Evolutionary conservation across 768 basidiomycete genomes (phyloP), one percentile per base, ranked within the genome.

Genomic region (Lentinula guzmanii): DNA sequence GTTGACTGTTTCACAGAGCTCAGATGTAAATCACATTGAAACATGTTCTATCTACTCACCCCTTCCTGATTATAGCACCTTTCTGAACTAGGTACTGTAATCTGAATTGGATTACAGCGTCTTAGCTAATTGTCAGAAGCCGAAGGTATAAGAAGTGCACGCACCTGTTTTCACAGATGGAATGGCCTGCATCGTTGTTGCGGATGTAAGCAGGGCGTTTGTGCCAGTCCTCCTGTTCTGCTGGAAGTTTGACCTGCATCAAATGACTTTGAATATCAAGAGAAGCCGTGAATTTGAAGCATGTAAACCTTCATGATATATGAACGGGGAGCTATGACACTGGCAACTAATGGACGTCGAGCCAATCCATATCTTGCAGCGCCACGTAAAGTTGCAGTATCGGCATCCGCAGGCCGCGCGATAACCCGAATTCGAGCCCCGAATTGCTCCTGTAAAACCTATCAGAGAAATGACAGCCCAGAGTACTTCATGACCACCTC

Each of bases 361-460:
- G 91, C 88, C 28, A 94, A 79, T 24, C 93, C 93, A 71, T 94
- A 94, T 69, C 87, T 83, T 37, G 93, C 93, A n/a, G 90, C 93
- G 50, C 93, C 93, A 58, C 92, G 87, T 60, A 89, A 75, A 1
- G 93, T 95, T 2, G 93, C 93, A 13, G 93, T 93, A 69, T 95
- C 93, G 33, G 90, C 87, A 74, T 95, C 93, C 41, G 86, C 79
- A 31, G 93, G 93, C 56, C 93, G 84, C 37, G 87, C 89, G 68
- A 95, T 90, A 61, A 91, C 86, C 54, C 75, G 80, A 52, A 94
- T 89, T 51, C 80, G 80, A 42, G 79, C 72, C 6, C 79, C 77
- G 69, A 94, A 91, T 65, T 79, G 84, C 66, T 84, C 86, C 87
- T 91, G 16, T n/a, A 34, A 18, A 45, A 45, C 4, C 5, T 56